Percentiles rank a stretch among this genome's conserved stretches.
phyloP scores from a whole-genome alignment of 176 grass and related monocot genomes.

The Musa beccarii region DNA sequence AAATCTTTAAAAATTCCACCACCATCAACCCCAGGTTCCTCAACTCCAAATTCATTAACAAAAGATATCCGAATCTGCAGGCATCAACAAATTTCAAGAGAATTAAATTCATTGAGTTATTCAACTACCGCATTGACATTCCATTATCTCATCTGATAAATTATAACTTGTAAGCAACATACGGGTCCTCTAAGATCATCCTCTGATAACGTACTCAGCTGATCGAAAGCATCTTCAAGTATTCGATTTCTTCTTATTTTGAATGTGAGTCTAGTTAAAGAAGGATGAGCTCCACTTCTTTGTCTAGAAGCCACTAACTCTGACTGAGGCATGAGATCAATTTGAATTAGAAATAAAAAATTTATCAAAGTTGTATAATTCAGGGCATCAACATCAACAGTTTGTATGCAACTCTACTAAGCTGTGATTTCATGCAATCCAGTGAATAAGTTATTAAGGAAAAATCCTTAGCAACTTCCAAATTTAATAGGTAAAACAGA shows the following conservation, averaged over 20 bases:
- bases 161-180: constrained; percentile 28
- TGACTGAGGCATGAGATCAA: constrained; percentile 37
- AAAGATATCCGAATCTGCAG: constrained; percentile 81
- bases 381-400: too few relatives aligned
- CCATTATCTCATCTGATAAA: not conserved
- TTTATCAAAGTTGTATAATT: too few relatives aligned
- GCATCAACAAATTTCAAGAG: constrained; percentile 21
- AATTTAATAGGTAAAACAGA: not conserved
- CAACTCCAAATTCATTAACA: constrained; percentile 82
- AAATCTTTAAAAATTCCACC: constrained; percentile 99
- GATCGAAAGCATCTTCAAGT: constrained; percentile 93
- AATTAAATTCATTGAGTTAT: not conserved
- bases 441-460: not conserved
- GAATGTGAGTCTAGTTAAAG: constrained; percentile 58
- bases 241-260: constrained; percentile 95
- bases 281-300: constrained; percentile 41
- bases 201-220: constrained; percentile 63
- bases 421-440: too few relatives aligned
- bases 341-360: constrained; percentile 5
- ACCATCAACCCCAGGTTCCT: constrained; percentile 94
- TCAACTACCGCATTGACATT: not conserved
- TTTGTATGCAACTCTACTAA: too few relatives aligned
- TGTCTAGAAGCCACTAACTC: constrained; percentile 69
- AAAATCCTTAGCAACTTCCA: not conserved
- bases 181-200: constrained; percentile 91